phyloP scores from a whole-genome alignment of 805 yeast genomes.

The Candida insectorum region DNA sequence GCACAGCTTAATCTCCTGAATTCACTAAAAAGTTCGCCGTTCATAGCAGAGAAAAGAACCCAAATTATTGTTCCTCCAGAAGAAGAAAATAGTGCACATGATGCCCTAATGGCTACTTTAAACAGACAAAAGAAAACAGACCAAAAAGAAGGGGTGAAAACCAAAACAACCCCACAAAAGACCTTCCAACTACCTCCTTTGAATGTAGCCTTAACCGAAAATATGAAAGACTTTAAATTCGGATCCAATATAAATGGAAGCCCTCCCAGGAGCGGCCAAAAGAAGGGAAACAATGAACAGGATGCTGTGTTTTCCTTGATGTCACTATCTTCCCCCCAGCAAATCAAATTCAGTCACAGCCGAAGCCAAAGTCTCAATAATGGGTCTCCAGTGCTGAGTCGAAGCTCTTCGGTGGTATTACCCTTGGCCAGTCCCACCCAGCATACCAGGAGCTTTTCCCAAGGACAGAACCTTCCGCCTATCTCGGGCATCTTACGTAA shows the following conservation, averaged over 20 bases:
- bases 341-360: conserved; percentile 25
- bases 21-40: conserved; percentile 5
- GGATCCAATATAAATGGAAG: too few relatives aligned
- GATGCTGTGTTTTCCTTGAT: conserved; percentile 56
- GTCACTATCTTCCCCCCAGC: conserved; percentile 52
- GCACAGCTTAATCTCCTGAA: too few relatives aligned
- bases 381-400: conserved; percentile 15
- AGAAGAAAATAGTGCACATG: conserved; percentile 44
- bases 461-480: conserved; percentile 22
- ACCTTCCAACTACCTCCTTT: conserved; percentile 22
- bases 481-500: conserved; percentile 21
- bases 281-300: conserved; percentile 36
- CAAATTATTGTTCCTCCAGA: conserved; percentile 27
- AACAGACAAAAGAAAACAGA: conserved; percentile 11
- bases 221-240: neutral
- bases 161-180: conserved; percentile 13
- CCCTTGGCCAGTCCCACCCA: conserved; percentile 10
- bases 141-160: neutral
- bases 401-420: conserved; percentile 22
- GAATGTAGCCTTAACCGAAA: conserved; percentile 19
- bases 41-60: conserved; percentile 6
- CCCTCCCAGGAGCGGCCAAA: conserved; percentile 5
- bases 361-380: conserved; percentile 23
- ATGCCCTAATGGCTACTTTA: conserved; percentile 41
- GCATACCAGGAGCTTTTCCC: conserved; percentile 6